Evolutionary conservation across 1,284 basidiomycete species (phyloP).

Genomic region (Mycosarcoma mackinlayi): DNA sequence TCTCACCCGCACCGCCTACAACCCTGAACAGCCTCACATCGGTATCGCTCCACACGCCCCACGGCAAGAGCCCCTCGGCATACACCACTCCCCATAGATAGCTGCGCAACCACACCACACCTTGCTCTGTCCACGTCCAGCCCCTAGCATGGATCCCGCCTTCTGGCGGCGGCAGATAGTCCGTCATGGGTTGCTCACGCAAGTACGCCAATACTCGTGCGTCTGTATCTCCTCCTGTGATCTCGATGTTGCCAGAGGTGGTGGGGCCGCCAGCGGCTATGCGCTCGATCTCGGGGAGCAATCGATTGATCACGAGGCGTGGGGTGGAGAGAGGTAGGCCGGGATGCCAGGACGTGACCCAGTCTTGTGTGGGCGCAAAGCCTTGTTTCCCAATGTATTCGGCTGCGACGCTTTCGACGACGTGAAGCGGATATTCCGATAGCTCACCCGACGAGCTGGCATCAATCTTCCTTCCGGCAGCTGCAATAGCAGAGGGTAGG

Average conservation of each 20-base stretch:
- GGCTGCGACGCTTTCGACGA: conserved; percentile 35
- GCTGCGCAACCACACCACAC: conserved; percentile 55
- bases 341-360: conserved; percentile 57
- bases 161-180: conserved; percentile 34
- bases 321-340: conserved; percentile 49
- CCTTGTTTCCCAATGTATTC: conserved; percentile 56
- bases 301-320: conserved; percentile 32
- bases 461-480: conserved; percentile 3
- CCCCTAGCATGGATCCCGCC: conserved; percentile 27
- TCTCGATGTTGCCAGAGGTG: conserved; percentile 16
- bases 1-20: conserved; percentile 10
- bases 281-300: conserved; percentile 56
- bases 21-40: conserved; percentile 42
- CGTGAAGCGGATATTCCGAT: conserved; percentile 24
- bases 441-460: too few species aligned
- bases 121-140: conserved; percentile 60
- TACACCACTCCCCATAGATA: conserved; percentile 65
- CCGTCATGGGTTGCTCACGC: conserved; percentile 45
- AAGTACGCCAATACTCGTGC: conserved; percentile 58
- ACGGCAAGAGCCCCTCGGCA: conserved; percentile 47
- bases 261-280: conserved; percentile 39
- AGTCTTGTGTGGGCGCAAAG: conserved; percentile 59
- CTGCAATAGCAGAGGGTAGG: background rate
- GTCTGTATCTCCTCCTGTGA: conserved; percentile 49
- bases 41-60: conserved; percentile 52